Conservation (phyloP, 305 asterid genomes). For the Solanum chacoense region DNA sequence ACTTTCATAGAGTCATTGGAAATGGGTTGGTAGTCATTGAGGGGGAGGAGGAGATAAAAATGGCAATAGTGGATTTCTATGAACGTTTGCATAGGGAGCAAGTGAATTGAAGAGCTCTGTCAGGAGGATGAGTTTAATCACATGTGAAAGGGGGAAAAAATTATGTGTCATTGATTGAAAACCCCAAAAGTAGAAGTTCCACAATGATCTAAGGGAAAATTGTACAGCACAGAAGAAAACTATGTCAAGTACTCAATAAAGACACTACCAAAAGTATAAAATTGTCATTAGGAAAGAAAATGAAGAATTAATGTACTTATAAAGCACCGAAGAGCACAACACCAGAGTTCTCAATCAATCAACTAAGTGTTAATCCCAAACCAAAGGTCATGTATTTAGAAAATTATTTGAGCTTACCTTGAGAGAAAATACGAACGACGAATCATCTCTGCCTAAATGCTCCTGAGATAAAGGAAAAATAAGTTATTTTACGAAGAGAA, state of each 20-base stretch:
- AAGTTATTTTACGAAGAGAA: neutral
- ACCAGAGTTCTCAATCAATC: neutral
- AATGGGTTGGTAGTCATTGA: neutral
- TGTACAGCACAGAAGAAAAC: neutral
- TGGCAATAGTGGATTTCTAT: neutral
- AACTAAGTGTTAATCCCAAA: neutral
- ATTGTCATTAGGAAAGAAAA: neutral
- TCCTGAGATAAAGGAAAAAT: conserved; percentile 46
- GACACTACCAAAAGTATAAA: neutral
- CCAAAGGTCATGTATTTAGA: neutral
- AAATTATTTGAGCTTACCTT: conserved; percentile 39
- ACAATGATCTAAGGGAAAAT: neutral
- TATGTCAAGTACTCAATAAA: neutral
- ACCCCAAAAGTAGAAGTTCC: neutral
- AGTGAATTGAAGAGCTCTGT: neutral
- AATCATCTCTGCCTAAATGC: conserved; percentile 81
- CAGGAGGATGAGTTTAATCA: neutral
- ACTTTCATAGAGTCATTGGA: neutral
- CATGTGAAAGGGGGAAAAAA: neutral
- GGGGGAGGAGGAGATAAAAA: neutral
- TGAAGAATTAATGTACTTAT: conserved; percentile 1
- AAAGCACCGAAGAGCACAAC: neutral
- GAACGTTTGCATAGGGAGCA: neutral
- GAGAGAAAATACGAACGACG: conserved; percentile 70
- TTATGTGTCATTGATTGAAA: neutral